Evolutionary conservation across 2,329 filamentous ascomycete species (phyloP).

Genomic region (Tolypocladium tropicale): DNA sequence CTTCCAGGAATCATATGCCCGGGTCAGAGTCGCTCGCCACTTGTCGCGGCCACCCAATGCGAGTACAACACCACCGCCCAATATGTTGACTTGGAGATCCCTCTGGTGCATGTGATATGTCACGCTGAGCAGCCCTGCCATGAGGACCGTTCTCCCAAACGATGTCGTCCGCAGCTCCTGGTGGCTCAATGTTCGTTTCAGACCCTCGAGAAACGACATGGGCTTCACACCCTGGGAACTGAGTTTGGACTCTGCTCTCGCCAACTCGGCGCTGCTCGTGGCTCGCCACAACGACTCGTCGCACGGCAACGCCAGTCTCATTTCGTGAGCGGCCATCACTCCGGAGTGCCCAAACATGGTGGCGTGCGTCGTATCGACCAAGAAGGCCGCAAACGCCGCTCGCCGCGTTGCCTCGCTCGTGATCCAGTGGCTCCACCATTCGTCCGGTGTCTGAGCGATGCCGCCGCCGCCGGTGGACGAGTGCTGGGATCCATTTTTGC

Average conservation of each 20-base stretch:
- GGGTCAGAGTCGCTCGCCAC: constrained; percentile 77
- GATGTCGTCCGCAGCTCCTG: constrained; percentile 82
- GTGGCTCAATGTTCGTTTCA: constrained; percentile 82
- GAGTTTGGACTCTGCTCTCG: constrained; percentile 70
- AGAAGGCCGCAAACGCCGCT: constrained; percentile 86
- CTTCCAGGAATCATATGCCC: constrained; percentile 91
- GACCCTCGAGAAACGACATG: constrained; percentile 77
- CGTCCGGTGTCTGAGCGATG: constrained; percentile 59
- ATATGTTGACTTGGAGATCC: constrained; percentile 81
- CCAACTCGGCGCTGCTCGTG: constrained; percentile 77
- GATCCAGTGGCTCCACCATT: constrained; percentile 96
- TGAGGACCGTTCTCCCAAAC: constrained; percentile 85
- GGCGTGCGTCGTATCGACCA: constrained; percentile 90
- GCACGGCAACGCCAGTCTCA: constrained; percentile 82
- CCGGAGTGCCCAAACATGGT: constrained; percentile 98
- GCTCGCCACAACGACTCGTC: constrained; percentile 91
- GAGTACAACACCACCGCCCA: constrained; percentile 61
- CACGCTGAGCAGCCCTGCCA: constrained; percentile 87
- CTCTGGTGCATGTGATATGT: constrained; percentile 98
- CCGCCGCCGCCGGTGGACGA: constrained; percentile 53
- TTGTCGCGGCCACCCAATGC: constrained; percentile 81
- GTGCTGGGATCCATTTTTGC: constrained; percentile 43
- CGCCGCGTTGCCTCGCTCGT: constrained; percentile 83
- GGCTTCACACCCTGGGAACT: constrained; percentile 74
- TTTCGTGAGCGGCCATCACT: constrained; percentile 94